A percentile compares a stretch with the other conserved stretches of the same genome.
Evolutionary conservation across 1,139 yeast species (phyloP).

Genomic region (Scheffersomyces quercinus): DNA sequence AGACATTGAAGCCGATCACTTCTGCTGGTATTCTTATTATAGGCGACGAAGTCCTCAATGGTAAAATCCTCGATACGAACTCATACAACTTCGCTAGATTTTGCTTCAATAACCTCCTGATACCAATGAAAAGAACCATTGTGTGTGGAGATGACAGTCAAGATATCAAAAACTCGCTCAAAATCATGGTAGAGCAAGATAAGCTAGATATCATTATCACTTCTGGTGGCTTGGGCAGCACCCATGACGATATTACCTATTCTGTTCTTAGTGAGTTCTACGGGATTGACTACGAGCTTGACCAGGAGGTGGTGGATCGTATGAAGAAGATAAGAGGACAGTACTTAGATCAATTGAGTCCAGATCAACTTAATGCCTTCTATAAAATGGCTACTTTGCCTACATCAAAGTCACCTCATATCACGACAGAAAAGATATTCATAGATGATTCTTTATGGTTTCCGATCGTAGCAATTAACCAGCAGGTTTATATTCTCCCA

Average conservation of each 20-base stretch:
- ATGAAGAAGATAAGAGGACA: slow-evolving; percentile 54
- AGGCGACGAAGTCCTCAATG: slow-evolving; percentile 86
- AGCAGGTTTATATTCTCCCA: slow-evolving; percentile 70
- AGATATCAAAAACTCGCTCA: slow-evolving; percentile 60
- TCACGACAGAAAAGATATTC: slow-evolving; percentile 49
- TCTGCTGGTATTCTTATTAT: slow-evolving; percentile 58
- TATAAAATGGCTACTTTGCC: slow-evolving; percentile 83
- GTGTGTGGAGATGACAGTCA: slow-evolving; percentile 76
- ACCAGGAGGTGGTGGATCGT: slow-evolving; percentile 56
- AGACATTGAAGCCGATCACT: slow-evolving; percentile 4
- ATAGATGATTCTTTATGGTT: slow-evolving; percentile 71
- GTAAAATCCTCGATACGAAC: slow-evolving; percentile 82
- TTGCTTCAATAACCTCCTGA: slow-evolving; percentile 61
- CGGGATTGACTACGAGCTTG: slow-evolving; percentile 49
- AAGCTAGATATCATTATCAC: slow-evolving; percentile 72
- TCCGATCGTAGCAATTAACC: slow-evolving; percentile 68
- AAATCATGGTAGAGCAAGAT: slow-evolving; percentile 37
- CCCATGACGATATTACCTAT: slow-evolving; percentile 88
- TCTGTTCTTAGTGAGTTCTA: slow-evolving; percentile 67
- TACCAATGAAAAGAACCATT: slow-evolving; percentile 63
- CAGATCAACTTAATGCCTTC: slow-evolving; percentile 57
- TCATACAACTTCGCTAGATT: slow-evolving; percentile 68
- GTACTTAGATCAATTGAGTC: slow-evolving; percentile 36
- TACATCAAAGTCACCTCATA: slow-evolving; percentile 25
- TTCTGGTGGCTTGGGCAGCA: slow-evolving; percentile 86